Base-by-base conservation (phyloP, 2,329 filamentous ascomycete species). In the Calonectria pseudoreteaudii region DNA sequence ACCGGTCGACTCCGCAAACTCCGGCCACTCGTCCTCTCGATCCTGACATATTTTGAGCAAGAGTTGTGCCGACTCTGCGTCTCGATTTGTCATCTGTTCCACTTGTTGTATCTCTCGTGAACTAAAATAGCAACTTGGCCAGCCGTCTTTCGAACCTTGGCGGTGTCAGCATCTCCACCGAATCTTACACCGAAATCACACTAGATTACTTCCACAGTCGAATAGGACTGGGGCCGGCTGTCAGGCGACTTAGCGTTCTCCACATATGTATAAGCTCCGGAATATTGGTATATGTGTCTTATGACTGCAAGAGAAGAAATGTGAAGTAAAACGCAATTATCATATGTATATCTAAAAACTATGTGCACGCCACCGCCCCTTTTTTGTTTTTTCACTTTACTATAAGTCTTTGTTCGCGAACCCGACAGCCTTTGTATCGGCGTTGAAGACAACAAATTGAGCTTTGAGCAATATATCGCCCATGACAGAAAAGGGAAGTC, bases 381-480 rank as follows among this genome's bases (percentile, higher is more conserved):
- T n/a, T n/a, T n/a, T n/a, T n/a, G n/a, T n/a, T 13, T 34, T 34
- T 75, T 62, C 64, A 36, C 14, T 3, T 31, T 8, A n/a, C 3
- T 10, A n/a, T 38, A 80, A 11, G 78, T 78, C 52, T 80, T 87
- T 87, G 58, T 85, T 86, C 13, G 85, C 85, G 58, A 86, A 86
- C 2, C 85, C 85, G 6, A 87, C 79, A 31, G 73, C 56, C 1
- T 76, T 77, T 3, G 77, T 76, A 10, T 81, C 79, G 4, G 83
- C 80, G 49, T 87, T 81, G 68, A 87, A 87, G 6, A 86, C 84
- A n/a, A 86, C 80, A 80, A 86, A 84, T 76, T 89, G 83, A 62
- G 86, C 81, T 80, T 89, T 84, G 76, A 89, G 76, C 70, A 87
- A 82, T 41, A 87, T 81, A 74, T 87, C 79, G 4, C 86, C 81